Percentiles rank a stretch among this genome's conserved stretches.
Conservation (phyloP, 768 basidiomycete genomes). For the Gymnopilus dilepis region DNA sequence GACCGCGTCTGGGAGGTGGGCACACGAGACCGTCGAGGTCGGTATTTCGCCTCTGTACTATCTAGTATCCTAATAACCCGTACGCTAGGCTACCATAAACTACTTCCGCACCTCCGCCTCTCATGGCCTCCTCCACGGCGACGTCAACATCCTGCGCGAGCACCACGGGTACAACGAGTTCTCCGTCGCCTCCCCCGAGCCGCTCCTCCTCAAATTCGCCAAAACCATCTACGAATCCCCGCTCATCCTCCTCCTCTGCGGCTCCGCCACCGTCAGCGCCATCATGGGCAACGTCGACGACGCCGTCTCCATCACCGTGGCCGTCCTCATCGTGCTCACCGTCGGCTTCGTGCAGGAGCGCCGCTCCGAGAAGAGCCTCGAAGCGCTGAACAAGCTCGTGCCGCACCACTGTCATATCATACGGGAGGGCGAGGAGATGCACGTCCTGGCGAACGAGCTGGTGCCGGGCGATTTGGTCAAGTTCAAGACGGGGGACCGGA, state of each 20-base stretch:
- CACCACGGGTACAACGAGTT: slow-evolving; percentile 94
- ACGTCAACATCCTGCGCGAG: slow-evolving; percentile 66
- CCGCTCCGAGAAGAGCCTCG: slow-evolving; percentile 91
- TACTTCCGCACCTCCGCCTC: slow-evolving; percentile 70
- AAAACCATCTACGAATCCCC: slow-evolving; percentile 97
- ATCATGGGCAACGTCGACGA: slow-evolving; percentile 97
- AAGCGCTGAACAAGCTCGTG: slow-evolving; percentile 95
- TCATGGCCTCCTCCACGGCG: slow-evolving; percentile 64
- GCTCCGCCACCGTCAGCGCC: slow-evolving; percentile 87
- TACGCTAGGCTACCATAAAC: slow-evolving; percentile 69
- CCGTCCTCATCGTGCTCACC: slow-evolving; percentile 91
- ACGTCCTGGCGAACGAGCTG: slow-evolving; percentile 95
- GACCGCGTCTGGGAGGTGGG: slow-evolving; percentile 72
- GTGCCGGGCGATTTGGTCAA: slow-evolving; percentile 93
- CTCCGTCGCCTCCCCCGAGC: slow-evolving; percentile 81
- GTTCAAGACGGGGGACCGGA: slow-evolving; percentile 89
- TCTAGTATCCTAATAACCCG: slow-evolving; percentile 11
- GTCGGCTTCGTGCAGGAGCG: slow-evolving; percentile 97
- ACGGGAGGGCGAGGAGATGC: slow-evolving; percentile 74
- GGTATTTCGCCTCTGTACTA: slow-evolving; percentile 27
- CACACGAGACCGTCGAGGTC: slow-evolving; percentile 69
- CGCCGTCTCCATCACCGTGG: slow-evolving; percentile 90
- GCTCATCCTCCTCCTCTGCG: slow-evolving; percentile 87
- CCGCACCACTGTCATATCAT: slow-evolving; percentile 95
- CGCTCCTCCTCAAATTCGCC: slow-evolving; percentile 83